Conservation (phyloP, 257 asterid genomes). For the Solanum peruvianum region DNA sequence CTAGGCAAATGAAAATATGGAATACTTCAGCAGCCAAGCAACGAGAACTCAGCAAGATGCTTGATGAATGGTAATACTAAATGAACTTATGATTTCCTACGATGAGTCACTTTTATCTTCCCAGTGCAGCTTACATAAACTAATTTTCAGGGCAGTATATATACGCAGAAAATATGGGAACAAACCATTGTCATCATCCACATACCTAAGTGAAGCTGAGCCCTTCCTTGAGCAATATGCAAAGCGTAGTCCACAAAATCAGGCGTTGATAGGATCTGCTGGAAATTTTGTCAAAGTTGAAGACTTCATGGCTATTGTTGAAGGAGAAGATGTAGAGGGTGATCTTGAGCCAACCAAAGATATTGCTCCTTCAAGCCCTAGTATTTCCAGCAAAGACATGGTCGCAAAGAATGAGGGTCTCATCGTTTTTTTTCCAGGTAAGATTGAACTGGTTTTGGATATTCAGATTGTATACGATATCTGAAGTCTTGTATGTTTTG, state of each 20-base stretch:
- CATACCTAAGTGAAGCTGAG: conserved; percentile 88
- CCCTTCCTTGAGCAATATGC: conserved; percentile 95
- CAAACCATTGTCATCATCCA: conserved; percentile 62
- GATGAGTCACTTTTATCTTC: conserved; percentile 1
- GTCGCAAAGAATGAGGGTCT: conserved; percentile 76
- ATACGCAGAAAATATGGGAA: conserved; percentile 68
- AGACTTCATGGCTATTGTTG: conserved; percentile 71
- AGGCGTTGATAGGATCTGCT: conserved; percentile 84
- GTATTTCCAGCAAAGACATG: conserved; percentile 40
- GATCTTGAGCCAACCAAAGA: conserved; percentile 65
- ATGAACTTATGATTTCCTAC: neutral
- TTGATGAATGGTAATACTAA: conserved; percentile 78
- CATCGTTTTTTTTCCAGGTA: conserved; percentile 94
- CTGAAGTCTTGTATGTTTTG: neutral
- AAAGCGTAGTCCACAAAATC: conserved; percentile 80
- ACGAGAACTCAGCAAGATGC: conserved; percentile 74
- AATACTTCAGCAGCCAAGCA: conserved; percentile 86
- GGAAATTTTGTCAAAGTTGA: conserved; percentile 81
- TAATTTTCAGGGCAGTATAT: conserved; percentile 59
- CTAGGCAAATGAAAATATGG: conserved; percentile 97
- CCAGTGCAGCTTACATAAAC: neutral
- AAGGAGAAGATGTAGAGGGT: conserved; percentile 88
- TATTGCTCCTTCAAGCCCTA: conserved; percentile 34
- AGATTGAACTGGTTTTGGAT: neutral
- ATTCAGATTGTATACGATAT: neutral